A percentile compares a stretch with the other conserved stretches of the same genome.
Conservation (phyloP, 2,329 filamentous ascomycete species). For the Aciculosporium take region DNA sequence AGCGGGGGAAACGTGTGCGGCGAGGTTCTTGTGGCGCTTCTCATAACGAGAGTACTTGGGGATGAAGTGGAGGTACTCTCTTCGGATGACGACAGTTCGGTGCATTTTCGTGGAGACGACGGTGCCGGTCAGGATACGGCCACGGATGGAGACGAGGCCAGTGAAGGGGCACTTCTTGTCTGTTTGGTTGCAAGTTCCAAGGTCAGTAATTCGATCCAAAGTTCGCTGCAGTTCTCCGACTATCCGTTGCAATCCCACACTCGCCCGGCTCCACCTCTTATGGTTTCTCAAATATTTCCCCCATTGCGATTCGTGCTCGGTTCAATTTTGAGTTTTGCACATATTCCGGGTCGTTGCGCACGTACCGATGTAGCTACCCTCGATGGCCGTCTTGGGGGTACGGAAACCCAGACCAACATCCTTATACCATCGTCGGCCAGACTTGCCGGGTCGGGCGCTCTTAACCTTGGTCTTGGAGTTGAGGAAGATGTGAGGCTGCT, state of each 20-base stretch:
- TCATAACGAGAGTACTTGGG: conserved; percentile 99
- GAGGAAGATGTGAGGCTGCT: conserved; percentile 99
- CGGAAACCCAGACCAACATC: conserved; percentile 98
- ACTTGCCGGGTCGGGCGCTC: conserved; percentile 77
- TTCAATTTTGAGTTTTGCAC: conserved; percentile 3
- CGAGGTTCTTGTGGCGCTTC: conserved; percentile 99
- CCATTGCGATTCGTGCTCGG: conserved; percentile 4
- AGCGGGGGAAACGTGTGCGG: conserved; percentile 95
- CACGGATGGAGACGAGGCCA: conserved; percentile 97
- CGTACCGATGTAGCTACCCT: conserved; percentile 98
- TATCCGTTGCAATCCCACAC: background rate
- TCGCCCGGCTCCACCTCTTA: background rate
- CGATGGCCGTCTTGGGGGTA: conserved; percentile 97
- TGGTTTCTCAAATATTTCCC: background rate
- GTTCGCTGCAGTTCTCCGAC: background rate
- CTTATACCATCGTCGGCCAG: conserved; percentile 93
- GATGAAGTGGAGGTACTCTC: conserved; percentile 99
- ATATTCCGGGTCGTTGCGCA: conserved; percentile 18
- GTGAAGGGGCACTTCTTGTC: conserved; percentile 99
- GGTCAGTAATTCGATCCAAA: conserved; percentile 4
- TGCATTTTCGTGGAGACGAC: conserved; percentile 99
- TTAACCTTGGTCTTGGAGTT: conserved; percentile 89
- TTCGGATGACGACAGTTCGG: conserved; percentile 97
- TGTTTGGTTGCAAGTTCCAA: conserved; percentile 23
- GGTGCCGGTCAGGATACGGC: conserved; percentile 98